Conservation (phyloP, 1,284 basidiomycete species). For the Clitocybe nebularis region DNA sequence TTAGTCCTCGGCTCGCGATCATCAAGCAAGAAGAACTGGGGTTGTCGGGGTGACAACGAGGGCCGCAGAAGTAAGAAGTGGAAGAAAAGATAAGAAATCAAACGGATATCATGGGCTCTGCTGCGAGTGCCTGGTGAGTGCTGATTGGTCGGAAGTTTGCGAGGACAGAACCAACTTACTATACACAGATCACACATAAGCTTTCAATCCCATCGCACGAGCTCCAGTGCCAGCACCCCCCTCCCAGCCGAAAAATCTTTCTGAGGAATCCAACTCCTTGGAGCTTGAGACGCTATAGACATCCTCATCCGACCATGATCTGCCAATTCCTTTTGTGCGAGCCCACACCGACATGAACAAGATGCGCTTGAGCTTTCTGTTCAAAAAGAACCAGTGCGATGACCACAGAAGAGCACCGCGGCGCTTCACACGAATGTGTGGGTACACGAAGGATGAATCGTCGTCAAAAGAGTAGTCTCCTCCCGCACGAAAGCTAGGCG, state of each 20-base stretch:
- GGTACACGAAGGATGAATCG: slow-evolving; percentile 26
- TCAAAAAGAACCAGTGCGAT: slow-evolving; percentile 97
- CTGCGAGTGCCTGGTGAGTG: slow-evolving; percentile 3
- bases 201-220: slow-evolving; percentile 61
- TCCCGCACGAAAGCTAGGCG: slow-evolving; percentile 32
- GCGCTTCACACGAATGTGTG: slow-evolving; percentile 33
- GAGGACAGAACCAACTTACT: neutral
- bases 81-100: neutral
- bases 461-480: slow-evolving; percentile 27
- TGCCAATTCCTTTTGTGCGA: slow-evolving; percentile 59
- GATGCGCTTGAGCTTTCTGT: slow-evolving; percentile 89
- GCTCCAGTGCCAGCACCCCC: slow-evolving; percentile 72
- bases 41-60: neutral
- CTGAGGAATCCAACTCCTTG: slow-evolving; percentile 31
- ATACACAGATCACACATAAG: slow-evolving; percentile 16
- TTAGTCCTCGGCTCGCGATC: neutral
- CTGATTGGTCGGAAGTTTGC: neutral
- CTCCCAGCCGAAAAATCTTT: slow-evolving; percentile 75
- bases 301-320: slow-evolving; percentile 51
- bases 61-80: neutral
- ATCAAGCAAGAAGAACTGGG: neutral
- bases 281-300: slow-evolving; percentile 24
- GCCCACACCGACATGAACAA: slow-evolving; percentile 94
- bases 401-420: slow-evolving; percentile 91
- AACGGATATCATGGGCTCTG: neutral